A percentile compares a stretch with the other conserved stretches of the same genome.
phyloP scores from a whole-genome alignment of 1,284 basidiomycete genomes.

The Uromyces viciae-fabae region DNA sequence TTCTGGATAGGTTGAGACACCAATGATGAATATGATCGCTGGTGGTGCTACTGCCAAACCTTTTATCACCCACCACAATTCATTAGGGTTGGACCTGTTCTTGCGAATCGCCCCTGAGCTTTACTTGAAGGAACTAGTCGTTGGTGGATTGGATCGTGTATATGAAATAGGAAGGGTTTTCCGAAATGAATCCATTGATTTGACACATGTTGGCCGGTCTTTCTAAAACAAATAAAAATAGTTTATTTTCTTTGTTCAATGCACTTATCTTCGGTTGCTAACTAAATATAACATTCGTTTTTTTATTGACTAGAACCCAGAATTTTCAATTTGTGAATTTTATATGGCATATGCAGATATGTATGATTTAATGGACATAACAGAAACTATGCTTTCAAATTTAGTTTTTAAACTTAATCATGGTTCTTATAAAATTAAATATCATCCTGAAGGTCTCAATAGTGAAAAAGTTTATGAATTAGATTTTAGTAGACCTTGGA shows the following conservation, averaged over 20 bases:
- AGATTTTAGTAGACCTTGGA: conserved; percentile 95
- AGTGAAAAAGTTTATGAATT: conserved; percentile 67
- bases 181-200: conserved; percentile 96
- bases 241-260: not conserved
- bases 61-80: conserved; percentile 98
- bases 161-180: conserved; percentile 99
- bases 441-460: conserved; percentile 66
- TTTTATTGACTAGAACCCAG: conserved; percentile 52
- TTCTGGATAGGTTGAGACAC: conserved; percentile 72
- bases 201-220: conserved; percentile 94
- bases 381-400: conserved; percentile 84
- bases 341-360: conserved; percentile 99
- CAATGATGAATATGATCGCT: conserved; percentile 95
- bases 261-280: not conserved
- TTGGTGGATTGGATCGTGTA: conserved; percentile 93
- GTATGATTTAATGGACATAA: conserved; percentile 98
- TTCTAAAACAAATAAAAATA: not conserved
- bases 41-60: conserved; percentile 98
- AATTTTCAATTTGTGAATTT: conserved; percentile 89
- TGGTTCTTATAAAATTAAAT: conserved; percentile 72
- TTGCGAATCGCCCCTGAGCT: conserved; percentile 96
- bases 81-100: conserved; percentile 94
- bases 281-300: too few relatives aligned
- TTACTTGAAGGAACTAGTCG: conserved; percentile 95
- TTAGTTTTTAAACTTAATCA: conserved; percentile 83